These are phyloP conservation scores for Nymphaea thermarum DNA, from an alignment of 164 flowering plant genomes.

Conservation along the genomic window DNA sequence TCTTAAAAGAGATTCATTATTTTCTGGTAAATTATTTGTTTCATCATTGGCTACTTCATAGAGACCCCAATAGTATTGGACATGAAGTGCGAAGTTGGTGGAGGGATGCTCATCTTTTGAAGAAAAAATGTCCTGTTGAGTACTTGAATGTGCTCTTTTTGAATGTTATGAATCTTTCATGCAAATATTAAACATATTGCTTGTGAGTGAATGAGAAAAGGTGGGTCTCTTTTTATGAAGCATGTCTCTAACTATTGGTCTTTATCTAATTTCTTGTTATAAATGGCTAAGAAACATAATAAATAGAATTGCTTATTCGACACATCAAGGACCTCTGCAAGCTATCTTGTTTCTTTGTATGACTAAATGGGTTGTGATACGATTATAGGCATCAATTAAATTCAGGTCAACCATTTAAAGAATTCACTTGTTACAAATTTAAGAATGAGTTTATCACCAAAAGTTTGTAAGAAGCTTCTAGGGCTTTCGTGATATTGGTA, in stretches of 20 bases:
- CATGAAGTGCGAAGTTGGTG: slow-evolving; percentile 74
- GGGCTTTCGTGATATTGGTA: slow-evolving; percentile 75
- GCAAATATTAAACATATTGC: slow-evolving; percentile 48
- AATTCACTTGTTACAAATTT: slow-evolving; percentile 68
- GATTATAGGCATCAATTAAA: slow-evolving; percentile 67
- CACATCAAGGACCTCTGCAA: too few relatives aligned
- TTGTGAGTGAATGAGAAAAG: slow-evolving; percentile 89
- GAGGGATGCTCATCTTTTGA: slow-evolving; percentile 87
- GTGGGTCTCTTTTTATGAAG: slow-evolving; percentile 24
- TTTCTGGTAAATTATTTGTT: background rate
- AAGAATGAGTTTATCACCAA: slow-evolving; percentile 60
- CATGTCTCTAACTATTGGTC: too few relatives aligned
- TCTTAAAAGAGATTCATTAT: background rate
- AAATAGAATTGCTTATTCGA: too few relatives aligned
- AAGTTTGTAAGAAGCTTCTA: slow-evolving; percentile 67
- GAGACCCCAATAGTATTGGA: slow-evolving; percentile 96
- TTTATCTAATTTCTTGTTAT: too few relatives aligned
- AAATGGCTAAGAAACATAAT: too few relatives aligned
- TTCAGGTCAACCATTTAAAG: slow-evolving; percentile 70
- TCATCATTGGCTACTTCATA: slow-evolving; percentile 4
- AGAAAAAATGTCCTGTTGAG: slow-evolving; percentile 84
- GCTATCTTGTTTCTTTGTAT: too few relatives aligned
- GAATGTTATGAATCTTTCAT: slow-evolving; percentile 95
- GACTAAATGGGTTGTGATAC: slow-evolving; percentile 22
- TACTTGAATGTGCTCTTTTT: slow-evolving; percentile 92